Evolutionary conservation across 2,329 filamentous ascomycete species (phyloP), one percentile per base, ranked within the genome.

Genomic region (Podosphaera leucotricha): DNA sequence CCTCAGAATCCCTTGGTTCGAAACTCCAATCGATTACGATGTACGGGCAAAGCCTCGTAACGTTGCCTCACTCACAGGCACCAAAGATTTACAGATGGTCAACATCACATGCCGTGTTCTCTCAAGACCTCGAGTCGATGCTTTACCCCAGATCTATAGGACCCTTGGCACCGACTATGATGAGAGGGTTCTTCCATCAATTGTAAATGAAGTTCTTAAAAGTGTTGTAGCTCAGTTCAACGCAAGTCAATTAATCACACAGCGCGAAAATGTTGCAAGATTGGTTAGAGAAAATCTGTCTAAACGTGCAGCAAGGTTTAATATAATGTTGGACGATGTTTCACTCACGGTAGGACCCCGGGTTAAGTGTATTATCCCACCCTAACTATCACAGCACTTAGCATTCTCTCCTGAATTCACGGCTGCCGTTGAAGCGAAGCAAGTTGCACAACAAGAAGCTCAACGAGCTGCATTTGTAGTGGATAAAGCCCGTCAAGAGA

Each of bases 31-130:
- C 62, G 78, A 86, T 55, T 98, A 95, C 69, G 87, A 98, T 62
- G 90, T 98, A 55, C 87, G 90, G 65, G 90, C 90, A 48, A 94
- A 87, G 70, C 90, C 90, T 57, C 78, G 90, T 61, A 94, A 92
- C 59, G 86, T 98, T 55, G 81, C 90, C 53, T 95, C 90, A 52
- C 74, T 98, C 53, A 98, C 90, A 47, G 90, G 90, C 55, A 98
- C 90, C 59, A 98, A 98, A 71, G 90, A 98, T 65, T 67, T 98
- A 64, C 90, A 98, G 69, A 98, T 98, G 90, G 90, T 95, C 60
- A 98, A 98, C 73, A 95, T 98, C 61, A 98, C 87, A 59, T 98
- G 90, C 65, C 87, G 90, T 82, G 90, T 98, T 47, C 81, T 98
- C 44, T 94, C 87, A 47, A 72, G 85, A 55, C 90, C 90, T 46